Conservation (phyloP, 2,329 filamentous ascomycete genomes). For the Fusarium graminum region DNA sequence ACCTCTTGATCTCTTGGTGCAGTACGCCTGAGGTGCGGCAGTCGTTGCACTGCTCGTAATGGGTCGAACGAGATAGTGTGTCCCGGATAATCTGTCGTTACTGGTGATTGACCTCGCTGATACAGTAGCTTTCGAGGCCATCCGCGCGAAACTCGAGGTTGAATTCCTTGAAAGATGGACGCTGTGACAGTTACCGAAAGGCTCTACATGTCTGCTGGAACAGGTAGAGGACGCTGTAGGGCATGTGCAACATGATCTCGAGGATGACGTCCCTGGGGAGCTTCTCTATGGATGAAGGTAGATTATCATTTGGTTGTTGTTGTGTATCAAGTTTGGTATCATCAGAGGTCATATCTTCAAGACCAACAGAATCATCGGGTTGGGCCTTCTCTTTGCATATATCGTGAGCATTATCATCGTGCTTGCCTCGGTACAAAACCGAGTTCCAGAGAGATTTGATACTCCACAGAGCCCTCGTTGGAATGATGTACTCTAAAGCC, state of each 20-base stretch:
- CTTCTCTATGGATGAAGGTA: background rate
- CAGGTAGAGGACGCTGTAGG: constrained; percentile 7
- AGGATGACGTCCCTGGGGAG: constrained; percentile 12
- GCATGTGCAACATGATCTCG: constrained; percentile 15
- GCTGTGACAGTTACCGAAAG: constrained; percentile 1
- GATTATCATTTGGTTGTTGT: background rate
- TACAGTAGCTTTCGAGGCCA: constrained; percentile 1
- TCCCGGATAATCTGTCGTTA: constrained; percentile 4
- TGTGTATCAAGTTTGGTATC: too few species aligned
- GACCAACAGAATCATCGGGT: too few species aligned
- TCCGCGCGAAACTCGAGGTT: constrained; percentile 5
- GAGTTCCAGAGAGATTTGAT: too few species aligned
- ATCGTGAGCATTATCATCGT: too few species aligned
- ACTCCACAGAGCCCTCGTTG: too few species aligned
- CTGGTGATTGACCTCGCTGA: constrained; percentile 3
- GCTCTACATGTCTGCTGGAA: constrained; percentile 17
- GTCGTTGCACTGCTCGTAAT: constrained; percentile 4
- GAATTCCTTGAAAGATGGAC: background rate
- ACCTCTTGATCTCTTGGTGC: constrained; percentile 2
- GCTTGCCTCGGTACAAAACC: too few species aligned
- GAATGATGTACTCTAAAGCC: too few species aligned
- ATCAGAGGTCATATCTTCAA: too few species aligned
- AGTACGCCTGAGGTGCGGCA: constrained; percentile 4
- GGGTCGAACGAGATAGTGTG: background rate
- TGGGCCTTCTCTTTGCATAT: too few species aligned